Percentiles rank a stretch among this genome's conserved stretches.
Evolutionary conservation across 352 stramenopile species (phyloP).

Genomic region (Chrysophaeum taylorii): DNA sequence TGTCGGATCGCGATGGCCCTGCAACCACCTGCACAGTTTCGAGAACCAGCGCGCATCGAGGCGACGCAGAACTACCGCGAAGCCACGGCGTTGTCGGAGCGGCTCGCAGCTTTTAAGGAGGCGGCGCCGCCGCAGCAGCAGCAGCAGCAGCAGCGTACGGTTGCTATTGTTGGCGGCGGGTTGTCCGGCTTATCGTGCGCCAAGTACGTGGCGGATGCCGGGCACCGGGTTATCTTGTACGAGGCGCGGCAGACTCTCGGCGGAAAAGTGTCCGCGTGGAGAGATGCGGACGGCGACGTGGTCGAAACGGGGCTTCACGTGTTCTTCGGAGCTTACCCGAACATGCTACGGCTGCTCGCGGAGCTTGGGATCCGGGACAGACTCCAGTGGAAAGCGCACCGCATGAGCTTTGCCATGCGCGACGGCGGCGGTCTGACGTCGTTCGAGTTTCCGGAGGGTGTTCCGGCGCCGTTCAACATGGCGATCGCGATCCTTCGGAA

Average conservation of each 20-base stretch:
- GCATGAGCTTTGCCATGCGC: constrained; percentile 64
- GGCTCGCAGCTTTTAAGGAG: background rate
- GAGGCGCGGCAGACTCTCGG: constrained; percentile 57
- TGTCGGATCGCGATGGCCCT: no score
- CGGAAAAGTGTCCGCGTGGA: constrained; percentile 53
- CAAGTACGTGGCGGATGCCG: constrained; percentile 62
- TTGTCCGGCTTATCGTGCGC: constrained; percentile 52
- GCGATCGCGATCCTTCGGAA: constrained; percentile 56
- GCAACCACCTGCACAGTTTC: no score
- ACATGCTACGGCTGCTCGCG: constrained; percentile 63
- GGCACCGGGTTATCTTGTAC: constrained; percentile 50
- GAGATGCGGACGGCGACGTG: constrained; percentile 58
- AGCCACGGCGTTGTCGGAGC: background rate
- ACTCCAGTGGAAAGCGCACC: constrained; percentile 58
- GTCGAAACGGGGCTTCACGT: constrained; percentile 67
- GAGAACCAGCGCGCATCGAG: constrained; percentile 6
- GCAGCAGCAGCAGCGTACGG: constrained; percentile 29
- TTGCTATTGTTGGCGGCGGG: constrained; percentile 61
- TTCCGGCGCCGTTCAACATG: constrained; percentile 61
- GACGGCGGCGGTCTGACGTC: constrained; percentile 53
- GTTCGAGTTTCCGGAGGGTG: constrained; percentile 56
- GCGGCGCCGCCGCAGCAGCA: constrained; percentile 16
- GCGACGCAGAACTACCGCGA: background rate
- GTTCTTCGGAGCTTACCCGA: constrained; percentile 68
- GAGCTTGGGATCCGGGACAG: constrained; percentile 57